Base-by-base conservation (phyloP, 1,284 basidiomycete species). In the Pterulicium gracile region DNA sequence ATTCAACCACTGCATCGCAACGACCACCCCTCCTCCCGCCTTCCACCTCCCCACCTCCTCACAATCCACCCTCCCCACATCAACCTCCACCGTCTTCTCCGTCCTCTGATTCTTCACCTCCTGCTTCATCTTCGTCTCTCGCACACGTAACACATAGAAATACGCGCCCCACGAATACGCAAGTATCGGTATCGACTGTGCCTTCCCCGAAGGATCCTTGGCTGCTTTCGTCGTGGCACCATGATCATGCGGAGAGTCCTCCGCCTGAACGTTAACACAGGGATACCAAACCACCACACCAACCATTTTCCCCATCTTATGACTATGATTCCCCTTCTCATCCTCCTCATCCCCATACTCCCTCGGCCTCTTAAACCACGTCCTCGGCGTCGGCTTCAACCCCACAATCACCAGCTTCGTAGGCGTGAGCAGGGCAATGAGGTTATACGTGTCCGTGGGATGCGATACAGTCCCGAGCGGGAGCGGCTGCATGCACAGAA, bases 331-430 rank as follows among this genome's bases (percentile, higher is more conserved):
- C 27, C 61, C 61, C 56, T 49, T 65, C 55, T 47, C 61, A 42
- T 53, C 58, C 13, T 60, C 62, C 14, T 67, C 69, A 44, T 73
- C 74, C 22, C 72, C 68, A 4, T 61, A 54, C 18, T 75, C 69
- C n/a, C 88, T 76, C 52, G 83, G 69, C 47, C 75, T 77, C 54
- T 92, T 81, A 58, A 88, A 88, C 92, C 94, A 98, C 0, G 95
- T 98, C 56, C 88, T 81, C 2, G 96, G 88, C 0, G 79, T 75
- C 1, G 96, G 96, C 57, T 92, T 94, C 52, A 99, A 63, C 2
- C 92, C 94, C 2, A 98, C 90, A 32, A 98, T 75, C 3, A 98
- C 89, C 13, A 98, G 67, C 59, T 98, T 98, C 19, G 81, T 75
- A 0, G 89, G 81, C 0, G 95, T 97, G 34, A 98, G 72, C 43